Conservation (phyloP, 805 yeast species). For the Candida insectalens region DNA sequence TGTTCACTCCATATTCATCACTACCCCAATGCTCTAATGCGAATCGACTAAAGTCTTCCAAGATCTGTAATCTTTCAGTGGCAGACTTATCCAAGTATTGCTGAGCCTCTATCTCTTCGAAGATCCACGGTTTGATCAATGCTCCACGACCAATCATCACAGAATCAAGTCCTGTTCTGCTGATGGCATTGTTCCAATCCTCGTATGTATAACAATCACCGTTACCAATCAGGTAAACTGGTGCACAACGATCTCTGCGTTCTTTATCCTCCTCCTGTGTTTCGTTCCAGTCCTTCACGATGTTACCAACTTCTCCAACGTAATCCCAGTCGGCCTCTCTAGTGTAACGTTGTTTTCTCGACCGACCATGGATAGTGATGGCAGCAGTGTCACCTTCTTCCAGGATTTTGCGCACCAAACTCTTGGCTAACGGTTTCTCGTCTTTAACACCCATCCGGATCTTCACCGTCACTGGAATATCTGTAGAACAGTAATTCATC, state of each 20-base stretch:
- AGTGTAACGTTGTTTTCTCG: conserved; percentile 92
- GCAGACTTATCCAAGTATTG: conserved; percentile 88
- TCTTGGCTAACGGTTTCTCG: conserved; percentile 77
- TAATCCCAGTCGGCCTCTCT: conserved; percentile 91
- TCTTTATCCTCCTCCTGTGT: conserved; percentile 53
- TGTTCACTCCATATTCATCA: conserved; percentile 87
- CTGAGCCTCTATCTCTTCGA: conserved; percentile 84
- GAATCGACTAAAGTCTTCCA: conserved; percentile 58
- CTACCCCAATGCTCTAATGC: conserved; percentile 98
- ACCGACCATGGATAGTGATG: conserved; percentile 90
- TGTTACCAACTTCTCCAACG: conserved; percentile 60
- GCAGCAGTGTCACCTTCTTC: conserved; percentile 80
- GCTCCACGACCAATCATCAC: conserved; percentile 99
- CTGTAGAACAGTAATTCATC: conserved; percentile 86
- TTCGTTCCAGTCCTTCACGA: conserved; percentile 51
- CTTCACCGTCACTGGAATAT: conserved; percentile 84
- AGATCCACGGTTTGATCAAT: conserved; percentile 96
- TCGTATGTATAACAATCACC: conserved; percentile 85
- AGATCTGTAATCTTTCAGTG: conserved; percentile 74
- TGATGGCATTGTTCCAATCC: conserved; percentile 75
- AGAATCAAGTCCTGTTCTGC: conserved; percentile 67
- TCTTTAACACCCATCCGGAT: conserved; percentile 88
- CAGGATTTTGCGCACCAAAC: conserved; percentile 60
- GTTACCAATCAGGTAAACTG: conserved; percentile 83
- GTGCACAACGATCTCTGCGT: conserved; percentile 40